Conservation (phyloP, 768 basidiomycete genomes). For the Candolleomyces eurysporus region DNA sequence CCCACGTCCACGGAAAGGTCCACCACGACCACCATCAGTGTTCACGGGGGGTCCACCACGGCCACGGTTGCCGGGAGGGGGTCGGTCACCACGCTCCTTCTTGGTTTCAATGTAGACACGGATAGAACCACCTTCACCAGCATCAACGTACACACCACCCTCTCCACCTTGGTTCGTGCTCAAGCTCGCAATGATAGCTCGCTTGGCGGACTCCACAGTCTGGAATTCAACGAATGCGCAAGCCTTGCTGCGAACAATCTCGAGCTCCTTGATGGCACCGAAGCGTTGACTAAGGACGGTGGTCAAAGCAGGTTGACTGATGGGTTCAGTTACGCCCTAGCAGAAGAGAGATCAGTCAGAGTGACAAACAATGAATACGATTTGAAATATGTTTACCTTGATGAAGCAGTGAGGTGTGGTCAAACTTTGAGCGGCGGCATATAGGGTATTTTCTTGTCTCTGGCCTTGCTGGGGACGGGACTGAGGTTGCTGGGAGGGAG, state of each 20-base stretch:
- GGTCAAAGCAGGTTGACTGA: slow-evolving; percentile 51
- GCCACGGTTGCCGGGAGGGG: slow-evolving; percentile 61
- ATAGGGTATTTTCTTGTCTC: slow-evolving; percentile 40
- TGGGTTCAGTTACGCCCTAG: slow-evolving; percentile 70
- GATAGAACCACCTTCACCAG: slow-evolving; percentile 51
- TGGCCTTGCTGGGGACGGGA: slow-evolving; percentile 29
- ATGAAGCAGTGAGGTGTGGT: slow-evolving; percentile 85
- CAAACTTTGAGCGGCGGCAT: slow-evolving; percentile 58
- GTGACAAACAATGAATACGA: neutral
- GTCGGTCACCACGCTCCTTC: slow-evolving; percentile 88
- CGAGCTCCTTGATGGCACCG: slow-evolving; percentile 82
- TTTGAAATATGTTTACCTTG: slow-evolving; percentile 54
- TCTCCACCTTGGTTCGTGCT: slow-evolving; percentile 74
- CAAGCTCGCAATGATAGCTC: slow-evolving; percentile 78
- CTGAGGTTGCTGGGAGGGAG: slow-evolving; percentile 21
- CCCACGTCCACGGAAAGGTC: slow-evolving; percentile 14
- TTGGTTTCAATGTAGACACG: slow-evolving; percentile 82
- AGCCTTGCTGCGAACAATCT: slow-evolving; percentile 83
- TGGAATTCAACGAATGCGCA: slow-evolving; percentile 95
- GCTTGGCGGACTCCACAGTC: slow-evolving; percentile 73
- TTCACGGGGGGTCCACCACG: slow-evolving; percentile 58
- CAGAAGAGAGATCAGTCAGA: neutral
- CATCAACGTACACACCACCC: slow-evolving; percentile 80
- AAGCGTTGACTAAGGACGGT: slow-evolving; percentile 58
- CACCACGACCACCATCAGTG: slow-evolving; percentile 50